Conservation (phyloP, 2,329 filamentous ascomycete species). For the Chaetomiaceae sp. region DNA sequence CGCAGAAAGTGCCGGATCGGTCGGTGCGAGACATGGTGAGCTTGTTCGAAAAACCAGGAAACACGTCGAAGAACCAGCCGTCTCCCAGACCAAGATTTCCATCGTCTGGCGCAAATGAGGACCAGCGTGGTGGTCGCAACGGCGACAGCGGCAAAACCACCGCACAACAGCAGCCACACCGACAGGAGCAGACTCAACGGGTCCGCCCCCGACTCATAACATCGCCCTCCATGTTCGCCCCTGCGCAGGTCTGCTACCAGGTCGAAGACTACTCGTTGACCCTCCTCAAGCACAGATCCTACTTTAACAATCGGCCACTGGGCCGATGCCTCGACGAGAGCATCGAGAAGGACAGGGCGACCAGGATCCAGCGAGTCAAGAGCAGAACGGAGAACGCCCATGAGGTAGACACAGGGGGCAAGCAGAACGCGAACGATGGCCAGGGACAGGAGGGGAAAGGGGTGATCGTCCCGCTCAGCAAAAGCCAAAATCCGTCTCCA, state of each 20-base stretch:
- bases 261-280: conserved; percentile 32
- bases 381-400: not conserved
- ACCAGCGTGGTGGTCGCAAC: too few species aligned
- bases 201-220: not conserved
- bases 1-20: not conserved
- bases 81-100: not conserved
- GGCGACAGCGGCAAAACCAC: not conserved
- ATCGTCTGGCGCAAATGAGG: not conserved
- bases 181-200: not conserved
- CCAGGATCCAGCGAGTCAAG: not conserved
- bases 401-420: not conserved
- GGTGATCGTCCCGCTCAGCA: not conserved
- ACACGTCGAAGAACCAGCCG: not conserved
- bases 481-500: not conserved
- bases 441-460: not conserved
- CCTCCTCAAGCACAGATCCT: conserved; percentile 31
- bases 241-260: not conserved
- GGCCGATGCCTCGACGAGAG: conserved; percentile 29
- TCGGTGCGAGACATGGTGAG: conserved; percentile 11
- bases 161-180: not conserved
- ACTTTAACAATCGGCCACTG: conserved; percentile 31
- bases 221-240: not conserved
- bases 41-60: conserved; percentile 8
- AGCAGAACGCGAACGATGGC: not conserved
- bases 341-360: conserved; percentile 1